These are phyloP conservation scores for Trifolium repens DNA, from an alignment of 306 rosid genomes.

Conservation along the genomic window DNA sequence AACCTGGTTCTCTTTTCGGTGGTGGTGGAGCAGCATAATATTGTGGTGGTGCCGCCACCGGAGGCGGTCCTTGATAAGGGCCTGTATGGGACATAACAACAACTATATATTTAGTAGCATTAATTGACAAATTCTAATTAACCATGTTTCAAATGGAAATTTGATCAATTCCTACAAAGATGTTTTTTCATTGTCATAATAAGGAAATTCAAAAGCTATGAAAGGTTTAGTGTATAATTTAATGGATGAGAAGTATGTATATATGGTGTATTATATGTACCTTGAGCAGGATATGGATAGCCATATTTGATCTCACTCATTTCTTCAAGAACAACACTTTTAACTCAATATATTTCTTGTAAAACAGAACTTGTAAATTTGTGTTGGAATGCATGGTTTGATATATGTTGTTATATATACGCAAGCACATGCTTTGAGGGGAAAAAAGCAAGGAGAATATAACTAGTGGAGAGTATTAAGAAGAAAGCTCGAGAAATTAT, in stretches of 20 bases:
- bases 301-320: conserved; percentile 75
- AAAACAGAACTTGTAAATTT: conserved; percentile 21
- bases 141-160: conserved; percentile 9
- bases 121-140: background rate
- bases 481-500: conserved; percentile 47
- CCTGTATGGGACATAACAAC: conserved; percentile 43
- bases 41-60: conserved; percentile 72
- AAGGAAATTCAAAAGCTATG: background rate
- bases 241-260: conserved; percentile 14
- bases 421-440: background rate
- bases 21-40: conserved; percentile 64
- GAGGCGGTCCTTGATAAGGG: conserved; percentile 70
- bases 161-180: conserved; percentile 10
- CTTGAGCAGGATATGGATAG: conserved; percentile 72
- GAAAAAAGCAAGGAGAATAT: conserved; percentile 41
- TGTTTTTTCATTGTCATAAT: background rate
- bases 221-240: background rate
- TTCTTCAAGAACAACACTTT: conserved; percentile 31
- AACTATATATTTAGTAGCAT: background rate
- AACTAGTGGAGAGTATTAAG: conserved; percentile 40
- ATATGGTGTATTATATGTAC: conserved; percentile 37
- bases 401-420: background rate
- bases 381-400: conserved; percentile 29
- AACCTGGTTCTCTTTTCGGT: conserved; percentile 54
- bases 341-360: conserved; percentile 17